Conservation (phyloP, 495 filamentous ascomycete species). For the Niebla homalea region DNA sequence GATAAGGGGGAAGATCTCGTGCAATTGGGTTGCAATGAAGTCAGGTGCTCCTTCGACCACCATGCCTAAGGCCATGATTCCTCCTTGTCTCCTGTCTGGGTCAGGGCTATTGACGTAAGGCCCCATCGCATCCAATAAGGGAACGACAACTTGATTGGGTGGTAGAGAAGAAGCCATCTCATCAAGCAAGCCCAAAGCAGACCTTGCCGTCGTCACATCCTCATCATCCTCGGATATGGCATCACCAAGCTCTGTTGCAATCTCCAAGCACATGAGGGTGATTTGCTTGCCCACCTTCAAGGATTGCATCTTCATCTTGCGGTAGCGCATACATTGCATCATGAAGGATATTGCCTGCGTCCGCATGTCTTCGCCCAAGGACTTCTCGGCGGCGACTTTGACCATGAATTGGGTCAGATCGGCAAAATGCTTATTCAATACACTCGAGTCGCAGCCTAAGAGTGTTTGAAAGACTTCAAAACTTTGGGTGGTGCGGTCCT, state of each 20-base stretch:
- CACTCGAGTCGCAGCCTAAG: constrained; percentile 73
- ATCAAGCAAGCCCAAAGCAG: constrained; percentile 79
- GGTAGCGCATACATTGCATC: constrained; percentile 79
- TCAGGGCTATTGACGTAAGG: constrained; percentile 60
- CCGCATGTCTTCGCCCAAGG: constrained; percentile 68
- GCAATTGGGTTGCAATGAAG: constrained; percentile 82
- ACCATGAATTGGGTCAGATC: constrained; percentile 92
- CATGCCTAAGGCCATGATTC: constrained; percentile 82
- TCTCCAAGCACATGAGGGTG: constrained; percentile 70
- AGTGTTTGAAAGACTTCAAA: constrained; percentile 98
- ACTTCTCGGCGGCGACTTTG: constrained; percentile 61
- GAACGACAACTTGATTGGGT: constrained; percentile 88
- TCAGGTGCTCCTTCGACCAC: constrained; percentile 94
- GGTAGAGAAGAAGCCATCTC: constrained; percentile 76
- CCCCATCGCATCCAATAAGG: constrained; percentile 71
- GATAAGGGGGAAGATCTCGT: constrained; percentile 73
- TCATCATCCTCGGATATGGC: constrained; percentile 53
- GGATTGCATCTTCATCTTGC: constrained; percentile 88
- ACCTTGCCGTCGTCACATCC: constrained; percentile 75
- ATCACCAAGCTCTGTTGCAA: constrained; percentile 75
- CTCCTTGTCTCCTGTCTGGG: constrained; percentile 71
- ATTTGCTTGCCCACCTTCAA: constrained; percentile 73
- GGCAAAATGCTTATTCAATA: constrained; percentile 74
- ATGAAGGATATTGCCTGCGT: constrained; percentile 87
- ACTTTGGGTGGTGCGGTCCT: constrained; percentile 72